Percentiles rank a stretch among this genome's conserved stretches.
Evolutionary conservation across 768 basidiomycete genomes (phyloP).

Genomic region (Arthromyces matolae): DNA sequence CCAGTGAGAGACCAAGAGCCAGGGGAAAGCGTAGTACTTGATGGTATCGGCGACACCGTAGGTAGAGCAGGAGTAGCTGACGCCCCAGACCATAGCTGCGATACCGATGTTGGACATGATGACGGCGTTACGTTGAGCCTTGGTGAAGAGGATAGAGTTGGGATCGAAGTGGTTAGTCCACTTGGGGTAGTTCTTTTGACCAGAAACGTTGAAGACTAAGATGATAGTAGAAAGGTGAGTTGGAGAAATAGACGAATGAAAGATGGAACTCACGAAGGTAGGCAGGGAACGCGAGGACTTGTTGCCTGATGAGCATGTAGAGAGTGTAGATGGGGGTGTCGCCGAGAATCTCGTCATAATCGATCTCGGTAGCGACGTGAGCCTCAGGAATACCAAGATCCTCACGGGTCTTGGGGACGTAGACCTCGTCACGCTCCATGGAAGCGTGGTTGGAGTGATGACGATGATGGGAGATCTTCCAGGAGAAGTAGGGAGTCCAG

Average conservation of each 20-base stretch:
- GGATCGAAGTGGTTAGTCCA: conserved; percentile 66
- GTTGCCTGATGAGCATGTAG: conserved; percentile 51
- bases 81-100: conserved; percentile 39
- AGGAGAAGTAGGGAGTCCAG: conserved; percentile 52
- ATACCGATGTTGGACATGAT: conserved; percentile 59
- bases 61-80: conserved; percentile 30
- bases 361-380: conserved; percentile 33
- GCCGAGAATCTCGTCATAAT: conserved; percentile 54
- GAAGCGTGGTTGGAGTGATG: conserved; percentile 50
- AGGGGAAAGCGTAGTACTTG: conserved; percentile 49
- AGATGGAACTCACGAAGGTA: conserved; percentile 49
- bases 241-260: conserved; percentile 49
- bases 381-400: conserved; percentile 46
- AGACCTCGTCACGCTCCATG: conserved; percentile 54
- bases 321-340: conserved; percentile 61
- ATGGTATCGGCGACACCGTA: conserved; percentile 39
- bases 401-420: conserved; percentile 58
- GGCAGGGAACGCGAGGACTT: conserved; percentile 56
- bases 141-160: conserved; percentile 52
- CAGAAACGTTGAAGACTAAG: conserved; percentile 54
- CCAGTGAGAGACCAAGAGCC: conserved; percentile 55
- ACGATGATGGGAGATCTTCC: conserved; percentile 51
- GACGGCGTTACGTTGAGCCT: conserved; percentile 46
- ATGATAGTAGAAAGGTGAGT: conserved; percentile 50
- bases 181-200: conserved; percentile 54